Conservation (phyloP, 2,329 filamentous ascomycete species). For the Cercospora brassicicola region DNA sequence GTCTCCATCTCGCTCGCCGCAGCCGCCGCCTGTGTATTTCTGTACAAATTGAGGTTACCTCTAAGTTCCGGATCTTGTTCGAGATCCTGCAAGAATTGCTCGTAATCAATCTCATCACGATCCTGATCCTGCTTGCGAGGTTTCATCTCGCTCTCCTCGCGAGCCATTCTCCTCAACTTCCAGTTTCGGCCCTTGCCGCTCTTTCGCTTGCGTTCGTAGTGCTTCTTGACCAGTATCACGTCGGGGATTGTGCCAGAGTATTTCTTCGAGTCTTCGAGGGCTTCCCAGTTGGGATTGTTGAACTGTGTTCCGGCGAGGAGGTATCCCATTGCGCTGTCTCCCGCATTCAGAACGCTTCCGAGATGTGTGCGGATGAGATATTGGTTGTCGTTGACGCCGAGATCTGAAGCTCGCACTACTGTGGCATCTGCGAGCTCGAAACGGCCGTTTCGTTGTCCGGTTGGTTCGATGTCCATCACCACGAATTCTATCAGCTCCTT, state of each 20-base stretch:
- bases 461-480: conserved; percentile 86
- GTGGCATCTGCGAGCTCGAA: conserved; percentile 85
- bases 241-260: conserved; percentile 82
- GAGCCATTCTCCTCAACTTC: conserved; percentile 90
- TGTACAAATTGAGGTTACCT: conserved; percentile 82
- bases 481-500: conserved; percentile 88
- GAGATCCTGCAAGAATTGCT: conserved; percentile 94
- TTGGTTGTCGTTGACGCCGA: conserved; percentile 80
- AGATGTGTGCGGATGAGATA: conserved; percentile 92
- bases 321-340: conserved; percentile 94
- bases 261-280: conserved; percentile 72
- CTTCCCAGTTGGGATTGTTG: conserved; percentile 84
- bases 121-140: conserved; percentile 86
- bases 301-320: conserved; percentile 85
- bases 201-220: conserved; percentile 84
- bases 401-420: conserved; percentile 80
- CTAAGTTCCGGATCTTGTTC: conserved; percentile 92
- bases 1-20: conserved; percentile 65
- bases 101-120: conserved; percentile 87
- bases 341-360: conserved; percentile 78
- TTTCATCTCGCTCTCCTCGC: conserved; percentile 82
- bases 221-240: conserved; percentile 94
- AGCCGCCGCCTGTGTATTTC: conserved; percentile 55
- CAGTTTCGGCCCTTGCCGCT: conserved; percentile 65
- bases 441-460: conserved; percentile 72